These are phyloP conservation scores for Daldinia vernicosa DNA, from an alignment of 495 filamentous ascomycete species.

Conservation along the genomic window DNA sequence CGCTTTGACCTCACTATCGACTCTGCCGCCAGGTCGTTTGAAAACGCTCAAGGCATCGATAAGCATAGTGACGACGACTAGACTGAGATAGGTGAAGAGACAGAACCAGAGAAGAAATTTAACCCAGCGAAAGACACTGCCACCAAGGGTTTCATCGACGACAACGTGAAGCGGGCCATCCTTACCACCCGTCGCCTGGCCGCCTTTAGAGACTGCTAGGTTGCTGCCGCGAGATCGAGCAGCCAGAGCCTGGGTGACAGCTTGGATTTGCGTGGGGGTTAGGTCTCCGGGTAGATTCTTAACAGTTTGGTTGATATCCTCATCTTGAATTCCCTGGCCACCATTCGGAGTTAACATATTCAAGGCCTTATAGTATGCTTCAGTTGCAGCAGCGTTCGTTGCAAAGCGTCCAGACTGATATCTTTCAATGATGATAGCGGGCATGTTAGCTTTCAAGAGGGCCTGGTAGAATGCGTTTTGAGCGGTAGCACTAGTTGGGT, in stretches of 20 bases:
- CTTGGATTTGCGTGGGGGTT: conserved; percentile 74
- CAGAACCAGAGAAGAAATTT: conserved; percentile 83
- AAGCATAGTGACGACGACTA: conserved; percentile 78
- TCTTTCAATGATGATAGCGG: conserved; percentile 87
- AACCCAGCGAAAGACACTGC: conserved; percentile 85
- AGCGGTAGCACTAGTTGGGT: conserved; percentile 81
- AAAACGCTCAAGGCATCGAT: conserved; percentile 80
- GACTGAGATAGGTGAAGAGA: conserved; percentile 74
- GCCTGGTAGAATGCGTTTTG: conserved; percentile 95
- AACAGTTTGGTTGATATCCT: conserved; percentile 42
- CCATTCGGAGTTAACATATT: conserved; percentile 62
- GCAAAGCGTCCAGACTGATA: conserved; percentile 88
- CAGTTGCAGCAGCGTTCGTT: conserved; percentile 74
- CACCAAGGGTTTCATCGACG: conserved; percentile 87
- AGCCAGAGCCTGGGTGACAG: conserved; percentile 86
- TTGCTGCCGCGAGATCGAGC: conserved; percentile 76
- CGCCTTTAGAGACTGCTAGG: conserved; percentile 59
- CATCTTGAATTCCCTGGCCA: conserved; percentile 46
- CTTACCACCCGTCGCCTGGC: conserved; percentile 69
- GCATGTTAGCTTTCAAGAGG: conserved; percentile 89
- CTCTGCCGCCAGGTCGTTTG: conserved; percentile 75
- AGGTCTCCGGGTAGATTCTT: conserved; percentile 52
- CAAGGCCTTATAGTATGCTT: conserved; percentile 78
- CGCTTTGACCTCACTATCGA: conserved; percentile 83
- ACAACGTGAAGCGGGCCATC: conserved; percentile 89